phyloP scores from a whole-genome alignment of 169 alveolate genomes.

The Hammondia hammondi region DNA sequence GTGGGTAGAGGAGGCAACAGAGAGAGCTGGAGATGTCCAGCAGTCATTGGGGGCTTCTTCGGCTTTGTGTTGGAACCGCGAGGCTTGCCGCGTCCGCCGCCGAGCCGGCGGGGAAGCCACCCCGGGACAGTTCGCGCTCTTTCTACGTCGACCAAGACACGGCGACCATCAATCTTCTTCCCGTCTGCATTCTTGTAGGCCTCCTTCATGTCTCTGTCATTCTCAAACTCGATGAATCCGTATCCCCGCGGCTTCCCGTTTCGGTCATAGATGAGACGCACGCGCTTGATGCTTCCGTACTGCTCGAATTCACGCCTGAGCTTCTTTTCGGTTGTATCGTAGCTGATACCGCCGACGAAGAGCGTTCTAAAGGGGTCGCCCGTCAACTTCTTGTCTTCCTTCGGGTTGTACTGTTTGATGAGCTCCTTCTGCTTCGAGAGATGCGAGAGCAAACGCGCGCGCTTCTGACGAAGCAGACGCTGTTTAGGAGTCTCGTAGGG shows the following conservation, averaged over 20 bases:
- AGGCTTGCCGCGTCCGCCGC: constrained; percentile 94
- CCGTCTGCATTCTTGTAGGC: constrained; percentile 94
- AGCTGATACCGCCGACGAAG: constrained; percentile 92
- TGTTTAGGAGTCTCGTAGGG: constrained; percentile 72
- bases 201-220: constrained; percentile 85
- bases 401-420: constrained; percentile 62
- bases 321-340: constrained; percentile 92
- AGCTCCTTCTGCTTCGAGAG: constrained; percentile 54
- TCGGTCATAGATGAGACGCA: constrained; percentile 80
- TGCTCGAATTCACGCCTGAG: constrained; percentile 91
- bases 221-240: constrained; percentile 95
- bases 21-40: neutral
- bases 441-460: constrained; percentile 53
- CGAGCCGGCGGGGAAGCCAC: constrained; percentile 95
- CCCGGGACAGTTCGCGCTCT: constrained; percentile 93
- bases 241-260: constrained; percentile 94
- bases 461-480: constrained; percentile 48
- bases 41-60: constrained; percentile 34
- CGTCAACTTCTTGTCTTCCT: constrained; percentile 63
- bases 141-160: constrained; percentile 94
- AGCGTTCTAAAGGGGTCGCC: constrained; percentile 94
- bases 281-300: constrained; percentile 89
- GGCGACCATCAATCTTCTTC: constrained; percentile 91
- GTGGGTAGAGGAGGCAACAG: neutral
- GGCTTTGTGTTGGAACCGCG: constrained; percentile 43